Evolutionary conservation across 805 yeast species (phyloP).

Genomic region (Scheffersomyces amazonensis): DNA sequence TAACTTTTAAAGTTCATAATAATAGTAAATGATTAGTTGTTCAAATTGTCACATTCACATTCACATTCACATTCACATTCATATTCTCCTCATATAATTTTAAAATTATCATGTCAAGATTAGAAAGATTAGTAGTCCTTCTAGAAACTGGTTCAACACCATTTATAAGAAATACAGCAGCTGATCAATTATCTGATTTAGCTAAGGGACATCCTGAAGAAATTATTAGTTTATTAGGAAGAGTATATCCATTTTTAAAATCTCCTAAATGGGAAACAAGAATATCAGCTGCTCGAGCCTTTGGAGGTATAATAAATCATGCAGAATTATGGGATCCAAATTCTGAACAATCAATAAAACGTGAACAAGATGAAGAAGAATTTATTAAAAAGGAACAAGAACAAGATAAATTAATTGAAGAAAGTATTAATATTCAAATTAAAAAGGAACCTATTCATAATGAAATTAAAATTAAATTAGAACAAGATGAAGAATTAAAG

Average conservation of each 20-base stretch:
- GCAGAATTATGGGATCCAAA: slow-evolving; percentile 86
- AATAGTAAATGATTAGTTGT: too few species aligned
- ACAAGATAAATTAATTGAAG: slow-evolving; percentile 4
- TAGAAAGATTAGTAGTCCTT: slow-evolving; percentile 55
- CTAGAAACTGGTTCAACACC: slow-evolving; percentile 95
- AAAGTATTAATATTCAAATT: background rate
- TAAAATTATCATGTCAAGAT: slow-evolving; percentile 45
- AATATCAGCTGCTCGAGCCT: slow-evolving; percentile 88
- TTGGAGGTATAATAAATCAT: slow-evolving; percentile 87
- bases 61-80: too few species aligned
- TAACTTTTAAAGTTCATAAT: too few species aligned
- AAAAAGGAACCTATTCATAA: slow-evolving; percentile 7
- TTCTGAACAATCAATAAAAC: slow-evolving; percentile 26
- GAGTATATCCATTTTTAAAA: slow-evolving; percentile 86
- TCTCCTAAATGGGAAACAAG: slow-evolving; percentile 94
- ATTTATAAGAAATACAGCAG: slow-evolving; percentile 92
- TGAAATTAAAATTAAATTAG: slow-evolving; percentile 27
- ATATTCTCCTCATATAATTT: too few species aligned
- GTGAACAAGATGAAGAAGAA: slow-evolving; percentile 12
- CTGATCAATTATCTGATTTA: slow-evolving; percentile 91
- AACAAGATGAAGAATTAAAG: slow-evolving; percentile 41
- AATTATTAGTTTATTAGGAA: slow-evolving; percentile 70
- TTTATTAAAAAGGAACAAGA: slow-evolving; percentile 11
- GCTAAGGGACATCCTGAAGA: slow-evolving; percentile 96
- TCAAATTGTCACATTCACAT: too few species aligned